A percentile compares a stretch with the other conserved stretches of the same genome.
phyloP scores from a whole-genome alignment of 1,139 yeast genomes.

The Blastobotrys persicus region DNA sequence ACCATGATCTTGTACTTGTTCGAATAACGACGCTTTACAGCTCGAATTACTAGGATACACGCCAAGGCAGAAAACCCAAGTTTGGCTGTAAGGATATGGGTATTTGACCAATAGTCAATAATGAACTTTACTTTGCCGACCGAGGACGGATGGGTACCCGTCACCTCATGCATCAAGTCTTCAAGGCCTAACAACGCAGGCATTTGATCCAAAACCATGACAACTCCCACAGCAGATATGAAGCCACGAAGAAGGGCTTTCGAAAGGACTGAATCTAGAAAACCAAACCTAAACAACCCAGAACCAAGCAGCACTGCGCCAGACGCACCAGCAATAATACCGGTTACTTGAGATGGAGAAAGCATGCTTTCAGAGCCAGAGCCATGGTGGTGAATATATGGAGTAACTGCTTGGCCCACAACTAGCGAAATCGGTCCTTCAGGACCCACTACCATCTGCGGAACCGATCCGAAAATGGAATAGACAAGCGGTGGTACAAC shows the following conservation, averaged over 20 bases:
- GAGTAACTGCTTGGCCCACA: slow-evolving; percentile 87
- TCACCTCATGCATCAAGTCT: slow-evolving; percentile 41
- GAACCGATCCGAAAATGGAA: slow-evolving; percentile 83
- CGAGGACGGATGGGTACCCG: slow-evolving; percentile 70
- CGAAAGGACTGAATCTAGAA: slow-evolving; percentile 80
- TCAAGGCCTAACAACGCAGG: slow-evolving; percentile 70
- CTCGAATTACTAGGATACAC: slow-evolving; percentile 33
- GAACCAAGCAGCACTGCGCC: slow-evolving; percentile 74
- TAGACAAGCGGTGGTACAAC: slow-evolving; percentile 84
- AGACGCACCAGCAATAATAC: slow-evolving; percentile 70
- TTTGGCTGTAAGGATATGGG: slow-evolving; percentile 35
- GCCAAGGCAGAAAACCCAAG: slow-evolving; percentile 36
- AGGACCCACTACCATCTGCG: slow-evolving; percentile 96
- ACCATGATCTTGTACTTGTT: slow-evolving; percentile 33
- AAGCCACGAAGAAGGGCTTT: slow-evolving; percentile 84
- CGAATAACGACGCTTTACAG: slow-evolving; percentile 25
- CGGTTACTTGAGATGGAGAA: slow-evolving; percentile 64
- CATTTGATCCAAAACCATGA: slow-evolving; percentile 77
- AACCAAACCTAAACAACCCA: slow-evolving; percentile 84
- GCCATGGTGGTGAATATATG: slow-evolving; percentile 30
- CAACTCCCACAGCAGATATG: slow-evolving; percentile 88
- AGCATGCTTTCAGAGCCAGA: slow-evolving; percentile 36
- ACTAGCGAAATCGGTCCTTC: slow-evolving; percentile 91
- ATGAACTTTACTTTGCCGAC: slow-evolving; percentile 66
- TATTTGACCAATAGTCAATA: slow-evolving; percentile 40